Base-by-base conservation (phyloP, 2,329 filamentous ascomycete species). In the Botrytis galanthina region DNA sequence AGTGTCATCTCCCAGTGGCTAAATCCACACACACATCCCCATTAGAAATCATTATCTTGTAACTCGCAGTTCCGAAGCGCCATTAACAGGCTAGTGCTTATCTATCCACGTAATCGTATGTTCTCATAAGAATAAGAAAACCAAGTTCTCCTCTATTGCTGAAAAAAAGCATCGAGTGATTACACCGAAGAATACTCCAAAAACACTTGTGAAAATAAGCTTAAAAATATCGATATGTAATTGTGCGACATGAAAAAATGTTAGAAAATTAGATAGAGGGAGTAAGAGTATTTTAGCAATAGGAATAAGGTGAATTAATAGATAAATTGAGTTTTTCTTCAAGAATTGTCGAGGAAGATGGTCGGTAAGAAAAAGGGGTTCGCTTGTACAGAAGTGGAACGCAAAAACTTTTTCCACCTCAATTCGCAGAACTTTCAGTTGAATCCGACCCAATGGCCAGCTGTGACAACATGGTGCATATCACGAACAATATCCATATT, bases 311-410 rank as follows among this genome's bases (percentile, higher is more conserved):
- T 9, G 37, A 29, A 48, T 9, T 9, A 35, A 48, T n/a, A 4
- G 7, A 46, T 12, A 4, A 35, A 37, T 29, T 54, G n/a, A 9
- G 3, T 10, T 39, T 20, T 70, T 42, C n/a, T 20, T 51, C 57
- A 57, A 7, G 12, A 54, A 39, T 26, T 32, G 8, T 29, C 29
- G 42, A 57, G 57, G 12, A 70, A 54, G 39, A 44, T 46, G 35
- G 39, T 66, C 70, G 46, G 32, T 66, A 54, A 57, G n/a, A 64
- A 71, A 71, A 66, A 66, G 60, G 70, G 70, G 60, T 42, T 66
- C 60, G 70, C 70, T 71, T 71, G 70, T 4, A 20, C n/a, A n/a
- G n/a, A 37, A 48, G 46, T 57, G 4, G 32, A 57, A 46, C 35
- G 18, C 16, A 35, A 54, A 57, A 71, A 57, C 20, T 14, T 44